These are phyloP conservation scores for Ogataea haglerorum DNA, from an alignment of 805 yeast species.

Conservation along the genomic window DNA sequence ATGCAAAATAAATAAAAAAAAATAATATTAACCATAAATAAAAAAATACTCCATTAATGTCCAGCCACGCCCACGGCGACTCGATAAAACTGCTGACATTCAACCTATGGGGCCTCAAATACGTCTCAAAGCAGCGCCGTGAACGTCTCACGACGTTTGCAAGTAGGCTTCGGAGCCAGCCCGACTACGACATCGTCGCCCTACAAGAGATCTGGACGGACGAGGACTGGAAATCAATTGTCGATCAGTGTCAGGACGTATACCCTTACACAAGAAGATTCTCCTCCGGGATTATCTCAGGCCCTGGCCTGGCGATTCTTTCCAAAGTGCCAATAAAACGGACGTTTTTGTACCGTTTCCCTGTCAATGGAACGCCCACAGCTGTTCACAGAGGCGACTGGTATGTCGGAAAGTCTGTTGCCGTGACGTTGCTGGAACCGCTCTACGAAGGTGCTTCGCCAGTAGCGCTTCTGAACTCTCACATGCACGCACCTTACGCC, in stretches of 20 bases:
- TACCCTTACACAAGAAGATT: slow-evolving; percentile 70
- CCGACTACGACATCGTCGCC: slow-evolving; percentile 77
- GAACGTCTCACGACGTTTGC: slow-evolving; percentile 75
- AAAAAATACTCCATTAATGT: not conserved
- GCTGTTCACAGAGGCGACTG: slow-evolving; percentile 96
- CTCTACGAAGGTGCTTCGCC: slow-evolving; percentile 44
- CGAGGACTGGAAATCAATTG: slow-evolving; percentile 74
- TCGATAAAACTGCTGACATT: slow-evolving; percentile 56
- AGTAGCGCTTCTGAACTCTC: slow-evolving; percentile 82
- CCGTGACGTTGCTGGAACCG: slow-evolving; percentile 66
- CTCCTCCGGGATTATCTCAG: slow-evolving; percentile 80
- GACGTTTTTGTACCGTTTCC: slow-evolving; percentile 78
- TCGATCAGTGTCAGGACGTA: slow-evolving; percentile 37
- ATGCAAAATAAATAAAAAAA: no score
- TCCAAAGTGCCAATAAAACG: slow-evolving; percentile 81
- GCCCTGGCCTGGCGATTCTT: slow-evolving; percentile 87
- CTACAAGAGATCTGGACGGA: slow-evolving; percentile 94
- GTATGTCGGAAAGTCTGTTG: slow-evolving; percentile 90
- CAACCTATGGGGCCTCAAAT: slow-evolving; percentile 89
- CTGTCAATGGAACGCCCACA: slow-evolving; percentile 90
- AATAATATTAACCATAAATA: not conserved
- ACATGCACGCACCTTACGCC: slow-evolving; percentile 97
- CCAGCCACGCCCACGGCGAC: slow-evolving; percentile 2
- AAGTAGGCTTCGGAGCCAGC: slow-evolving; percentile 46
- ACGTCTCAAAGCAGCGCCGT: slow-evolving; percentile 66